Conservation (phyloP, 2,329 filamentous ascomycete genomes). For the Stagonosporopsis rhizophila region DNA sequence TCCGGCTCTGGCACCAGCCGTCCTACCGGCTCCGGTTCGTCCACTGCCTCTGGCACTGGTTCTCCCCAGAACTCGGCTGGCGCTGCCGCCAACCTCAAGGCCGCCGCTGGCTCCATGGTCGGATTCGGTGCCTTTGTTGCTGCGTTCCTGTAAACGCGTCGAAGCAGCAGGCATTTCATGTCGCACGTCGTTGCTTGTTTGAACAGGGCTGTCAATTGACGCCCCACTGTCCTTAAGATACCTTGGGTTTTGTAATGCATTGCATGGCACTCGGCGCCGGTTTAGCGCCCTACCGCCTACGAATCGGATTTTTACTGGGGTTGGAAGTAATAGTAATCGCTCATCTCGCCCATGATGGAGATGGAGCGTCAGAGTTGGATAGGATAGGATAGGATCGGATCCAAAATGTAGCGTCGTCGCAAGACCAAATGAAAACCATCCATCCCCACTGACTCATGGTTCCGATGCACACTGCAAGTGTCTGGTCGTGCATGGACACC, state of each 20-base stretch:
- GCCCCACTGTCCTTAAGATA: constrained; percentile 42
- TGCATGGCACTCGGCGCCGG: constrained; percentile 34
- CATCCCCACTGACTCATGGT: constrained; percentile 7
- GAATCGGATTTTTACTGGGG: constrained; percentile 18
- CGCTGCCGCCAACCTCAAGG: constrained; percentile 42
- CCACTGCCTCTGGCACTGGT: constrained; percentile 24
- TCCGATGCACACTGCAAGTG: constrained; percentile 12
- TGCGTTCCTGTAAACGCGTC: constrained; percentile 45
- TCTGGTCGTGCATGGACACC: constrained; percentile 20
- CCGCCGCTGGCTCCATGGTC: constrained; percentile 39
- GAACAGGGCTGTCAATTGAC: constrained; percentile 18
- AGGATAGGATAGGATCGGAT: constrained; percentile 3
- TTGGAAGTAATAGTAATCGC: constrained; percentile 25
- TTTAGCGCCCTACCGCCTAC: constrained; percentile 25
- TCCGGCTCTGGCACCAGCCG: constrained; percentile 22
- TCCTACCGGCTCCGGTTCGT: constrained; percentile 18
- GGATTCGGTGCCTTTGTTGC: constrained; percentile 48
- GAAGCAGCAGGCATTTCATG: constrained; percentile 14
- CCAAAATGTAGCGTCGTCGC: constrained; percentile 10
- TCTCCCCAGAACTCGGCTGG: constrained; percentile 24
- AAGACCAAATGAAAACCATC: constrained; percentile 20
- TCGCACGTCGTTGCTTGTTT: constrained; percentile 12
- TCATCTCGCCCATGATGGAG: constrained; percentile 7
- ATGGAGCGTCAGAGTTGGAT: constrained; percentile 9
- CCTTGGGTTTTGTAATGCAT: constrained; percentile 38